Base-by-base conservation (phyloP, 2,329 filamentous ascomycete species). In the Colletotrichum neosansevieriae region DNA sequence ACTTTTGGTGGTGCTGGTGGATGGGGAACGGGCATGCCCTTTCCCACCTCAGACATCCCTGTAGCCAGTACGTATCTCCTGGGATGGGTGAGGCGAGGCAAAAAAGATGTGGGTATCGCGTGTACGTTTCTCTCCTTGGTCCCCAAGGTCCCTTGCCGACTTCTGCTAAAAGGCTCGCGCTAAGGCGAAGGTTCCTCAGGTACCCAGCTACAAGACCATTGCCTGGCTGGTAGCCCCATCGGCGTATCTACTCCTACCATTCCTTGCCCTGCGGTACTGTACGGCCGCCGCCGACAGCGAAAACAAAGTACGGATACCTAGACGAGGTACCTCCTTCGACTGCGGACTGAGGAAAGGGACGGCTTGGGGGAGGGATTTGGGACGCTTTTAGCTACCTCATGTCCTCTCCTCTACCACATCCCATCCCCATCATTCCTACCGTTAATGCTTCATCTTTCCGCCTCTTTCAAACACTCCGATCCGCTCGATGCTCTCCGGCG, bases 331-430 rank as follows among this genome's bases (percentile, higher is more conserved):
- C 38, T 34, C 24, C 36, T 44, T 42, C 24, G 36, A 38, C 47
- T 29, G 29, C 6, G 7, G 36, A 38, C 47, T 13, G 29, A 44
- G 42, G 24, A 15, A 38, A 38, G 17, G 38, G 36, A 58, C 34
- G 12, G 38, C 29, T 47, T 32, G 36, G 19, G 61, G 54, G 42
- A 13, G 12, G 21, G 24, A 34, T 11, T 29, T 32, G 19, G 42
- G 53, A 58, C 51, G 58, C 63, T 62, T 62, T 62, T 70, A 54
- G 58, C 68, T 68, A 50, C 58, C 64, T 69, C 36, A 51, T 58
- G 54, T 59, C 51, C 60, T 67, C 64, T 32, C 63, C 56, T 56
- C 40, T 63, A 67, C 59, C 49, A 34, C 21, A 24, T n/a, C 49
- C 64, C 51, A 50, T 63, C 29, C 24, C 49, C 66, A 45, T 69